Conservation (phyloP, 768 basidiomycete genomes). For the Leucocoprinus birnbaumii region DNA sequence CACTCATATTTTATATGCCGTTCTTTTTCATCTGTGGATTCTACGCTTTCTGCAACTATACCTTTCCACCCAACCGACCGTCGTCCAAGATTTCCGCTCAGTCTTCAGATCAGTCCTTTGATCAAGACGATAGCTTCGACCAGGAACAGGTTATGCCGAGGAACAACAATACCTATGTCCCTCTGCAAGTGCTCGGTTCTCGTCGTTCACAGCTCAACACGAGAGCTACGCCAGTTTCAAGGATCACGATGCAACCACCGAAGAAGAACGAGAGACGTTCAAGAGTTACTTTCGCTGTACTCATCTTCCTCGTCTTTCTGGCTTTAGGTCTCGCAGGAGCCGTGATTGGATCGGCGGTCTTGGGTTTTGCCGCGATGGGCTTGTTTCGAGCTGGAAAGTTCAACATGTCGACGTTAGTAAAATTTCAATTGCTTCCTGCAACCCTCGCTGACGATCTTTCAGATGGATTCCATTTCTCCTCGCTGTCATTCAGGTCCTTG, state of each 20-base stretch:
- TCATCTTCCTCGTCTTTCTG: slow-evolving; percentile 42
- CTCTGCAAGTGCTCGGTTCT: slow-evolving; percentile 8
- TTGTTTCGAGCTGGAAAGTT: slow-evolving; percentile 42
- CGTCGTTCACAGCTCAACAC: slow-evolving; percentile 2
- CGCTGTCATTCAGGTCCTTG: slow-evolving; percentile 38
- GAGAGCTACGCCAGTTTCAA: slow-evolving; percentile 17
- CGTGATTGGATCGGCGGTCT: slow-evolving; percentile 41
- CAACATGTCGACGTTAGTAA: slow-evolving; percentile 48
- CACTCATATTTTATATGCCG: slow-evolving; percentile 46
- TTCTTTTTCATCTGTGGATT: slow-evolving; percentile 44
- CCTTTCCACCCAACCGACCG: slow-evolving; percentile 35
- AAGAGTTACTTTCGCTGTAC: slow-evolving; percentile 42
- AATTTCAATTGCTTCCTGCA: neutral
- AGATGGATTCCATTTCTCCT: slow-evolving; percentile 48
- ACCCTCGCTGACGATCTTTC: neutral
- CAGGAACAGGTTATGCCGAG: neutral
- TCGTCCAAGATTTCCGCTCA: slow-evolving; percentile 5
- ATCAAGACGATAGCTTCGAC: neutral
- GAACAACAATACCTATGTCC: slow-evolving; percentile 14
- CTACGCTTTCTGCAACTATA: slow-evolving; percentile 51
- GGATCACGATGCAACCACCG: slow-evolving; percentile 9
- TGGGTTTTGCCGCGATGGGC: slow-evolving; percentile 43
- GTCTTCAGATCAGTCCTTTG: neutral
- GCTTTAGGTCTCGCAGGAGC: slow-evolving; percentile 41
- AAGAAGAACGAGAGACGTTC: slow-evolving; percentile 40